Evolutionary conservation across 108 stramenopile genomes (phyloP).

Genomic region (Aurantiochytrium sp.): DNA sequence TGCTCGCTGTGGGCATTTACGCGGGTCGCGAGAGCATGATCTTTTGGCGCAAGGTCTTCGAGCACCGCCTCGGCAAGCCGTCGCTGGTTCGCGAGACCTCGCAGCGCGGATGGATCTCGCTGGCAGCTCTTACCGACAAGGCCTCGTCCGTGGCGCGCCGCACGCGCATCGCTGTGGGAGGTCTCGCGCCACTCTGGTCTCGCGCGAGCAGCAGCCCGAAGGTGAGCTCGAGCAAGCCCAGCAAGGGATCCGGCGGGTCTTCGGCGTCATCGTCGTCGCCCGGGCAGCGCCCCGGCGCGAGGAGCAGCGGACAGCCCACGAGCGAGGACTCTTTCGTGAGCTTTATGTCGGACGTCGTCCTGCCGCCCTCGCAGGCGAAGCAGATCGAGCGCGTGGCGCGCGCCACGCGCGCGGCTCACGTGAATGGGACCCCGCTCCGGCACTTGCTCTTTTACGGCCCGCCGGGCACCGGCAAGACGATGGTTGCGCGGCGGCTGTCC

Average conservation of each 20-base stretch:
- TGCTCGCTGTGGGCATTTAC: slow-evolving; percentile 84
- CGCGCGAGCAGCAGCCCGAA: too few species aligned
- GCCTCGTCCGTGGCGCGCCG: not conserved
- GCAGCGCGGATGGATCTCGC: slow-evolving; percentile 33
- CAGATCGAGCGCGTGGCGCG: slow-evolving; percentile 85
- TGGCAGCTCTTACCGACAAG: not conserved
- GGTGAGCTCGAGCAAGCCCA: slow-evolving; percentile 43
- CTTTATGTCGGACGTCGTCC: slow-evolving; percentile 83
- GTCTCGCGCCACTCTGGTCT: too few species aligned
- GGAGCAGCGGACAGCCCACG: slow-evolving; percentile 25
- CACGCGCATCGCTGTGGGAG: too few species aligned
- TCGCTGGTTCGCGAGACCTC: slow-evolving; percentile 93
- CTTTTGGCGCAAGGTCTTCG: not conserved
- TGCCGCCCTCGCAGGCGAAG: slow-evolving; percentile 71
- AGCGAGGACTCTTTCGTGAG: slow-evolving; percentile 51
- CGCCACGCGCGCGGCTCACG: slow-evolving; percentile 91
- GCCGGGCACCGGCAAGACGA: slow-evolving; percentile 98
- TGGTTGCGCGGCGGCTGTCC: slow-evolving; percentile 93
- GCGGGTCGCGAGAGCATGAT: slow-evolving; percentile 20
- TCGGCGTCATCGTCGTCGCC: slow-evolving; percentile 65
- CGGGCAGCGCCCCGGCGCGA: slow-evolving; percentile 43
- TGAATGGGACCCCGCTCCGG: slow-evolving; percentile 94
- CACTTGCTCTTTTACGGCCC: slow-evolving; percentile 96
- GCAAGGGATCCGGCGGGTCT: slow-evolving; percentile 54
- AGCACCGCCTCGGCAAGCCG: slow-evolving; percentile 86